Evolutionary conservation across 108 stramenopile genomes (phyloP).

Genomic region (Chaetoceros muelleri): DNA sequence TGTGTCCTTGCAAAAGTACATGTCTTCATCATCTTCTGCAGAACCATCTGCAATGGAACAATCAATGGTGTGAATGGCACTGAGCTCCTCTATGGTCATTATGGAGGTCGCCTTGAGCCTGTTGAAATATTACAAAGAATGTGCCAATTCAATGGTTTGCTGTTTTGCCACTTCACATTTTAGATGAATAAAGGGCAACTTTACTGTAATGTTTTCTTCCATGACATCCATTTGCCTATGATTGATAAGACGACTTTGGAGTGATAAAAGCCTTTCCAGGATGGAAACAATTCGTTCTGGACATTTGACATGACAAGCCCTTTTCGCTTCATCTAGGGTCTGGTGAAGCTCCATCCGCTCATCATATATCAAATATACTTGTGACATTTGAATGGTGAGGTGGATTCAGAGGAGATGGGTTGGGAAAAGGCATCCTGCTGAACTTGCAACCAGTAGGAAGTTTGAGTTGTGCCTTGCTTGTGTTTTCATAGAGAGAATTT

Average conservation of each 20-base stretch:
- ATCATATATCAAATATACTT: too few relatives aligned
- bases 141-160: conserved; percentile 12
- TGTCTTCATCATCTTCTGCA: conserved; percentile 5
- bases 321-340: neutral
- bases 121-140: conserved; percentile 8
- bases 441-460: too few relatives aligned
- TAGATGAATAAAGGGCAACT: neutral
- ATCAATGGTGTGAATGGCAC: neutral
- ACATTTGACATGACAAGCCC: neutral
- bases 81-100: neutral
- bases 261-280: neutral
- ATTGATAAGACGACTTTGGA: neutral
- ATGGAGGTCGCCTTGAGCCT: neutral
- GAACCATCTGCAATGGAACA: neutral
- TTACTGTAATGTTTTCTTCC: neutral
- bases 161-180: conserved; percentile 7
- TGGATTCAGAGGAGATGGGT: too few relatives aligned
- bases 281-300: neutral
- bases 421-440: too few relatives aligned
- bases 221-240: neutral
- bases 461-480: too few relatives aligned
- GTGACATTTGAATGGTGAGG: too few relatives aligned
- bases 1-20: conserved; percentile 17
- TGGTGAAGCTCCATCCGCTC: conserved; percentile 15
- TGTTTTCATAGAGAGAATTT: too few relatives aligned